Percentiles rank a stretch among this genome's conserved stretches.
phyloP scores from a whole-genome alignment of 2,329 filamentous ascomycete species.

The Aspergillus puulaauensis region DNA sequence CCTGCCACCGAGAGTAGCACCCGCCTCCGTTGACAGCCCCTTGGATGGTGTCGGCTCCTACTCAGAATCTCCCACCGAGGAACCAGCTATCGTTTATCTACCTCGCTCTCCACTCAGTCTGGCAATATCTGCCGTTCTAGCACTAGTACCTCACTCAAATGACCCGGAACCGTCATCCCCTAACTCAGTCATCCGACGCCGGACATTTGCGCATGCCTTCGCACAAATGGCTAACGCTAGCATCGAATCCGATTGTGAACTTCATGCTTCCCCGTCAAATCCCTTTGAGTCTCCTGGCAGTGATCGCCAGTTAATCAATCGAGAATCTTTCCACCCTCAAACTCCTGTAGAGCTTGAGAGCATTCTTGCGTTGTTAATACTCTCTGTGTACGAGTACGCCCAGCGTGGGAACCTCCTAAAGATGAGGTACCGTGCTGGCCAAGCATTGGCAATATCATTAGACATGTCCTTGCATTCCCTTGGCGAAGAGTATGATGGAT shows the following conservation, averaged over 20 bases:
- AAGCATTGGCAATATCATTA: conserved; percentile 44
- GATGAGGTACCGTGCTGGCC: conserved; percentile 47
- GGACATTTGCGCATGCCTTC: conserved; percentile 41
- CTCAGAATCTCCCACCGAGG: conserved; percentile 30
- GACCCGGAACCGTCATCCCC: conserved; percentile 37
- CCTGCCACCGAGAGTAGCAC: conserved; percentile 37
- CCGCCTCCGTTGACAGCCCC: conserved; percentile 32
- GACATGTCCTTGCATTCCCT: conserved; percentile 44
- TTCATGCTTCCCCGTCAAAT: conserved; percentile 39
- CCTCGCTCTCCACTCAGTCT: conserved; percentile 45
- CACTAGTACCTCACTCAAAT: conserved; percentile 43
- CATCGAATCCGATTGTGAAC: conserved; percentile 45
- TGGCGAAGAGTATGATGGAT: conserved; percentile 33
- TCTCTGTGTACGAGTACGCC: conserved; percentile 48
- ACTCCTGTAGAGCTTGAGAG: conserved; percentile 43
- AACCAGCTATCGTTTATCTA: conserved; percentile 33
- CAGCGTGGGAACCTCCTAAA: conserved; percentile 47
- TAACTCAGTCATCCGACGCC: conserved; percentile 36
- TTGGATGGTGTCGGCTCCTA: conserved; percentile 32
- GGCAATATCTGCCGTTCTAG: conserved; percentile 44
- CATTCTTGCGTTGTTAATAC: conserved; percentile 41
- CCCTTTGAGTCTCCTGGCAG: conserved; percentile 41
- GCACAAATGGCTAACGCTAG: conserved; percentile 39
- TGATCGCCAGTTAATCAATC: conserved; percentile 29
- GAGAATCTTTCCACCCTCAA: conserved; percentile 38